Evolutionary conservation across 352 stramenopile genomes (phyloP), one percentile per base, ranked within the genome.

Genomic region (Phytophthora boehmeriae): DNA sequence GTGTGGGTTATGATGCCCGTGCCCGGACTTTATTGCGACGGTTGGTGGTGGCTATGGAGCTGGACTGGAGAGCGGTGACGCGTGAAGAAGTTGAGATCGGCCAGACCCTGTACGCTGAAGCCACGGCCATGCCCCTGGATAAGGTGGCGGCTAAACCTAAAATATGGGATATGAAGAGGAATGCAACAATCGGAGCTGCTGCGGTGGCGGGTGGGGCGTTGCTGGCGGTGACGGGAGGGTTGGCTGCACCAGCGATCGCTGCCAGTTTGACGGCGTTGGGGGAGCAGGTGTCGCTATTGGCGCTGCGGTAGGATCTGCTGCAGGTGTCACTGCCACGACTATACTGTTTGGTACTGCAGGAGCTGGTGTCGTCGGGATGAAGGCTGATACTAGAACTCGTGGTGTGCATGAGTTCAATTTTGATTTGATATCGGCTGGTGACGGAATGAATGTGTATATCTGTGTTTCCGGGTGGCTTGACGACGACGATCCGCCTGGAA

Each of bases 381-480:
- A 95, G 67, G 86, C 81, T 6, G 87, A 95, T 36, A 78, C 75
- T 0, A 72, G 87, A 9, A 94, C 85, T 1, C 71, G 80, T 30
- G 83, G 85, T 1, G 84, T 95, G 0, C 83, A 93, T 39, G 78
- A 93, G 38, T 93, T 95, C 54, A 70, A 75, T 36, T 95, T 95
- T 51, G 85, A 95, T 56, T 69, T 95, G 19, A 67, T 95, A 9
- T 89, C 87, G 10, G 71, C 85, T 0, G 87, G 87, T 34, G 83
- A 93, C 36, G 81, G 87, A 20, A 93, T 95, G 87, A 92, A 93
- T 42, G 87, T 95, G 27, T 95, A 95, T 72, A 90, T 95, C 58
- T 95, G 87, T 56, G 60, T 95, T 17, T 89, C 83, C 5, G 87
- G 87, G 0, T 95, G 87, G 87, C 63, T 95, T 16, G 87, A 95